Evolutionary conservation across 495 filamentous ascomycete genomes (phyloP).

Genomic region (Penicillium chermesinum): DNA sequence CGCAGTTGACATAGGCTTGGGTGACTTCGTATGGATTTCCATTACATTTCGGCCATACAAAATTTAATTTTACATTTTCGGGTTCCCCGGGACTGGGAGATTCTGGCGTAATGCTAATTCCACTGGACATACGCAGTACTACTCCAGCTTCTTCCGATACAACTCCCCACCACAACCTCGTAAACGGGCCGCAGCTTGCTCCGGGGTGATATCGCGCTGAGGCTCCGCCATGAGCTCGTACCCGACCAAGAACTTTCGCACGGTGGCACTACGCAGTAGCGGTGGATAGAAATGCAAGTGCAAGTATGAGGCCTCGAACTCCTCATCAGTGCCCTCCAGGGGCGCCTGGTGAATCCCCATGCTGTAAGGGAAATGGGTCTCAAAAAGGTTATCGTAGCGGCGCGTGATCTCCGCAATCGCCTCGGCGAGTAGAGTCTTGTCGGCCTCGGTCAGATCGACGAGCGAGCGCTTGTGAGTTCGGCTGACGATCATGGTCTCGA

Average conservation of each 20-base stretch:
- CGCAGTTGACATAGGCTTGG: too few species aligned
- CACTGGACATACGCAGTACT: background rate
- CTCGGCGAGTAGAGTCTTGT: constrained; percentile 70
- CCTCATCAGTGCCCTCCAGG: constrained; percentile 74
- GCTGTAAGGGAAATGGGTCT: constrained; percentile 95
- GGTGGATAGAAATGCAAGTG: constrained; percentile 98
- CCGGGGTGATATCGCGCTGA: constrained; percentile 94
- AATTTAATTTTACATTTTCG: constrained; percentile 1
- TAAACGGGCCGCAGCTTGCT: constrained; percentile 81
- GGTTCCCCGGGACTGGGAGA: background rate
- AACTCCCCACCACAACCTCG: constrained; percentile 72
- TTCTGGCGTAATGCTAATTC: background rate
- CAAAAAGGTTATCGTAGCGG: constrained; percentile 94
- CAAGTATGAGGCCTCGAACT: constrained; percentile 80
- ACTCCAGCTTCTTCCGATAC: constrained; percentile 66
- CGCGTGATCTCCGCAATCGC: constrained; percentile 79
- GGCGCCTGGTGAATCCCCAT: constrained; percentile 93
- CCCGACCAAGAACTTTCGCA: constrained; percentile 92
- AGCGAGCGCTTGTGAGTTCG: constrained; percentile 75
- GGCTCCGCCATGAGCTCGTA: constrained; percentile 90
- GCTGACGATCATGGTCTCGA: constrained; percentile 87
- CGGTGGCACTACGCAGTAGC: constrained; percentile 83
- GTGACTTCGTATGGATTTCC: too few species aligned
- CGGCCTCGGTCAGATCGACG: constrained; percentile 67
- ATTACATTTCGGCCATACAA: too few species aligned